Evolutionary conservation across 208 protist species (phyloP).

Genomic region (Blastocrithidia nonstop): DNA sequence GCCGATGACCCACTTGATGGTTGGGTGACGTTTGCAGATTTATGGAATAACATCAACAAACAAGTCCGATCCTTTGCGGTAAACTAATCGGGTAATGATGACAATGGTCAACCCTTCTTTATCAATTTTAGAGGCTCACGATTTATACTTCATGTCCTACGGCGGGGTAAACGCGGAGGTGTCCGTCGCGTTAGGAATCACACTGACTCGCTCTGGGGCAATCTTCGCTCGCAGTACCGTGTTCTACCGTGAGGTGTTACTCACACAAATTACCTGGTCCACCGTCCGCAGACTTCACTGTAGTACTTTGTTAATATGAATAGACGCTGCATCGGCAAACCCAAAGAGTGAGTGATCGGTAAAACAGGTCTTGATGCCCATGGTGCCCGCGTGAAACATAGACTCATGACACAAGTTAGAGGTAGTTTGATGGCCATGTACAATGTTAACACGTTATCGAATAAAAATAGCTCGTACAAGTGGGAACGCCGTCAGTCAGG

Average conservation of each 20-base stretch:
- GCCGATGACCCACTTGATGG: constrained; percentile 93
- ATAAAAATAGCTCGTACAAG: constrained; percentile 91
- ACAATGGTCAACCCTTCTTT: constrained; percentile 88
- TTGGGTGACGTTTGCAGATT: constrained; percentile 86
- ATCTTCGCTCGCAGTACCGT: constrained; percentile 91
- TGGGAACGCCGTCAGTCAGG: constrained; percentile 68
- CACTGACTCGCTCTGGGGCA: constrained; percentile 82
- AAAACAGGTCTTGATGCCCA: constrained; percentile 93
- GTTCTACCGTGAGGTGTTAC: constrained; percentile 96
- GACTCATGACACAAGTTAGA: constrained; percentile 92
- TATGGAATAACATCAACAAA: constrained; percentile 93
- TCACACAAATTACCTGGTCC: constrained; percentile 97
- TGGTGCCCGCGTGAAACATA: constrained; percentile 89
- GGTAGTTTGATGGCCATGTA: constrained; percentile 95
- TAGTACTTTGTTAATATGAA: constrained; percentile 95
- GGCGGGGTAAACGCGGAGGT: constrained; percentile 74
- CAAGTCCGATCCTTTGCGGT: constrained; percentile 95
- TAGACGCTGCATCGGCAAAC: constrained; percentile 89
- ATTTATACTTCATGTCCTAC: constrained; percentile 84
- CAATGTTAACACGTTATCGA: constrained; percentile 91
- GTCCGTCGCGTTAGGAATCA: constrained; percentile 98
- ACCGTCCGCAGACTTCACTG: constrained; percentile 91
- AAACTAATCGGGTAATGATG: constrained; percentile 92
- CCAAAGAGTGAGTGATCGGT: constrained; percentile 99
- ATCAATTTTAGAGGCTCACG: constrained; percentile 73